phyloP scores from a whole-genome alignment of 768 basidiomycete species.

The Suillus subaureus region DNA sequence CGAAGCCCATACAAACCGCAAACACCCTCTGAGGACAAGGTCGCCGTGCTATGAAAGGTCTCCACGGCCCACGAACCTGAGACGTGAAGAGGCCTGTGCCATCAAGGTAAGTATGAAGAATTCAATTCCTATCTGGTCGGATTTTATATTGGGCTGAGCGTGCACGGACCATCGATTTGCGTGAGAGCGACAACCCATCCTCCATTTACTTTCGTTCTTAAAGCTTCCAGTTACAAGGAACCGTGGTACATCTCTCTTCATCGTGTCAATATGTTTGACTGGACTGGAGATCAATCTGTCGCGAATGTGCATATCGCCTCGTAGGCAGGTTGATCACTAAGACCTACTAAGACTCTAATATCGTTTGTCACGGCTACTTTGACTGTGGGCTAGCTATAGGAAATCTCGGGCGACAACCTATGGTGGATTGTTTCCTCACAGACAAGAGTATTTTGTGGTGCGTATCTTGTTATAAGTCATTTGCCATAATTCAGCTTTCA shows the following conservation, averaged over 20 bases:
- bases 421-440: background rate
- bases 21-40: slow-evolving; percentile 51
- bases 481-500: background rate
- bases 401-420: background rate
- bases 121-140: rapidly evolving
- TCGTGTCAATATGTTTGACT: background rate
- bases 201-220: background rate
- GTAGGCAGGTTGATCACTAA: background rate
- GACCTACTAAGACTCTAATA: background rate
- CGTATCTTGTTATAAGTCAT: background rate
- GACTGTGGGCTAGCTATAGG: background rate
- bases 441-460: background rate
- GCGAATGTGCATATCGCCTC: background rate
- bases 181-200: background rate
- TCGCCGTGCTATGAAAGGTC: slow-evolving; percentile 58
- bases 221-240: background rate
- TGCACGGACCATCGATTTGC: slow-evolving; percentile 28
- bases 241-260: background rate
- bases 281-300: background rate
- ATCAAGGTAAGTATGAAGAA: slow-evolving; percentile 65
- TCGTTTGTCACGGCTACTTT: background rate
- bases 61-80: slow-evolving; percentile 58
- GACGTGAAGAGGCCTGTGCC: slow-evolving; percentile 57
- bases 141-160: slow-evolving; percentile 18
- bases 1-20: slow-evolving; percentile 57